Conservation (phyloP, 805 yeast genomes). For the Candida parachauliodes region DNA sequence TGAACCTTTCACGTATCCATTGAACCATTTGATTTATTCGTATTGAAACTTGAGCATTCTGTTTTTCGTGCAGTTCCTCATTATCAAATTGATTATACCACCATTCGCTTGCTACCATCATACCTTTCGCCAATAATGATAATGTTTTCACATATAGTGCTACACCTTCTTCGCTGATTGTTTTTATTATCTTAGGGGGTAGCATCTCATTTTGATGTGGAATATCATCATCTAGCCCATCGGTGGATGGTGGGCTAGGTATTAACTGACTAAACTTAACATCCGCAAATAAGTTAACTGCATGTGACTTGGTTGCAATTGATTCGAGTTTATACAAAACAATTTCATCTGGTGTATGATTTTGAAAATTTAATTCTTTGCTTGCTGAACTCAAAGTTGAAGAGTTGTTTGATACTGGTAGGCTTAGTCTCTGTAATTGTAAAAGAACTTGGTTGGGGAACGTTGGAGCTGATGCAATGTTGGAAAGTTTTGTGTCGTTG, state of each 20-base stretch:
- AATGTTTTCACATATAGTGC: constrained; percentile 80
- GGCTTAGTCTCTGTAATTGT: constrained; percentile 30
- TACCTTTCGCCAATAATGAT: constrained; percentile 78
- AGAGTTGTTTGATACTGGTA: constrained; percentile 24
- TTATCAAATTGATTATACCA: constrained; percentile 56
- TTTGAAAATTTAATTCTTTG: constrained; percentile 1
- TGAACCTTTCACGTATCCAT: constrained; percentile 86
- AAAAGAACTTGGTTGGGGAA: too few relatives aligned
- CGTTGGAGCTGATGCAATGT: constrained; percentile 32
- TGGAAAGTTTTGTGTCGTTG: constrained; percentile 22
- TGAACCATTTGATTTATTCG: constrained; percentile 69
- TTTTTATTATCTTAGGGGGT: constrained; percentile 54
- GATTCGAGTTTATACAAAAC: constrained; percentile 55
- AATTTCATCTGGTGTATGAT: constrained; percentile 27
- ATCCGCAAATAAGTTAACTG: constrained; percentile 83
- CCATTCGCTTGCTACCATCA: constrained; percentile 85
- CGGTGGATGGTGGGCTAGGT: constrained; percentile 63
- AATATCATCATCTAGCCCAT: constrained; percentile 34
- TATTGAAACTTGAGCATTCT: constrained; percentile 9
- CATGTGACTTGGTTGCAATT: constrained; percentile 86
- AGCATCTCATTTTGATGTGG: constrained; percentile 40
- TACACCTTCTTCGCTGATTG: constrained; percentile 81
- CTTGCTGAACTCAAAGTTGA: background rate
- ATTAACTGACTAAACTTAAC: constrained; percentile 82
- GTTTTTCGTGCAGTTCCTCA: constrained; percentile 10